Percentiles rank a stretch among this genome's conserved stretches.
Conservation (phyloP, 2,329 filamentous ascomycete species). For the Ceratocystis colombiana region DNA sequence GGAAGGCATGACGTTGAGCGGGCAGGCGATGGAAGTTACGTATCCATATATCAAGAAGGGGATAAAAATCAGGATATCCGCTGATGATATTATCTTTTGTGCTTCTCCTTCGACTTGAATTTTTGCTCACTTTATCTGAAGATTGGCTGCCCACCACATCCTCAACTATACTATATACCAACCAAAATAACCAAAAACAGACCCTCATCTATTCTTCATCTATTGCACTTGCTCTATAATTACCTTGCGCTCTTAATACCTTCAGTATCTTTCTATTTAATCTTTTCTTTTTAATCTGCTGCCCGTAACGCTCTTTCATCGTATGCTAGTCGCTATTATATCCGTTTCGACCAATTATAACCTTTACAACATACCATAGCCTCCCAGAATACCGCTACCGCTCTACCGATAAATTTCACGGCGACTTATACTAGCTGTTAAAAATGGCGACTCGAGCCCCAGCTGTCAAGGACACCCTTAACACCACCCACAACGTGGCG, state of each 20-base stretch:
- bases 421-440: background rate
- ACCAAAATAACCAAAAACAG: background rate
- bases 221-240: background rate
- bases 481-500: conserved; percentile 1
- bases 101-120: background rate
- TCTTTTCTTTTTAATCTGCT: background rate
- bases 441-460: conserved; percentile 16
- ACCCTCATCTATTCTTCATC: background rate
- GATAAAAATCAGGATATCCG: conserved; percentile 1
- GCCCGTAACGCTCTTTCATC: no score
- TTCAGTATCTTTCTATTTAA: conserved; percentile 5
- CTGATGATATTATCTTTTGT: background rate
- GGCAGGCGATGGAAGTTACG: background rate
- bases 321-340: background rate
- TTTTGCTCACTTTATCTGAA: background rate
- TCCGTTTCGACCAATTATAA: background rate
- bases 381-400: background rate
- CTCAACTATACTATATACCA: background rate
- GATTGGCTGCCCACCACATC: conserved; percentile 16
- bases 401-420: background rate
- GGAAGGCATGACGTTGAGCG: background rate
- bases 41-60: background rate
- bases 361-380: background rate
- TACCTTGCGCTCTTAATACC: background rate
- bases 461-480: conserved; percentile 18